Evolutionary conservation across 805 yeast genomes (phyloP).

Genomic region (Saccharomycopsis schoenii): DNA sequence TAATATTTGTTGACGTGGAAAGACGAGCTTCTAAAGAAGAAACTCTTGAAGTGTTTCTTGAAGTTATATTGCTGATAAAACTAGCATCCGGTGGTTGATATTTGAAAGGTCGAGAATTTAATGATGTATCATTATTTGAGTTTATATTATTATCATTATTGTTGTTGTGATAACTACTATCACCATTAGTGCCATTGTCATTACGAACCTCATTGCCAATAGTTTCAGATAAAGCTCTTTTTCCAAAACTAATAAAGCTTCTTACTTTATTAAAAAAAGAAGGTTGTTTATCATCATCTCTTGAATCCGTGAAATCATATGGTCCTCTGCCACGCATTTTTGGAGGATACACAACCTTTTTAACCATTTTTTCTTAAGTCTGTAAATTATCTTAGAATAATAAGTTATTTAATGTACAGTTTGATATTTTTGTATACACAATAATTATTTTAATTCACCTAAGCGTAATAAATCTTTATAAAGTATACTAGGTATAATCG

Average conservation of each 20-base stretch:
- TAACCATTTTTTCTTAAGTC: conserved; percentile 10
- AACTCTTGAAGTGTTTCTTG: conserved; percentile 3
- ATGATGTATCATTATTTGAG: background rate
- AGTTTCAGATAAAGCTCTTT: background rate
- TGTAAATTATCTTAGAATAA: background rate
- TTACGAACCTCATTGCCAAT: background rate
- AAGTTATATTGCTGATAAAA: conserved; percentile 12
- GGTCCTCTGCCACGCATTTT: background rate
- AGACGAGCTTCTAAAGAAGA: background rate
- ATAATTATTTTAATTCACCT: too few species aligned
- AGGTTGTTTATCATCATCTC: background rate
- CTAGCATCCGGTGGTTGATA: conserved; percentile 16
- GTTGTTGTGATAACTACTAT: background rate
- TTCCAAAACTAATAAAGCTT: background rate
- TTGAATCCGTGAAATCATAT: conserved; percentile 1
- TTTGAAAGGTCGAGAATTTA: conserved; percentile 7
- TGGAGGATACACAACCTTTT: conserved; percentile 15
- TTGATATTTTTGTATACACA: background rate
- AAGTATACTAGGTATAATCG: too few species aligned
- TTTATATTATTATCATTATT: background rate
- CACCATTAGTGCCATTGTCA: background rate
- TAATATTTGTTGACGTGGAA: background rate
- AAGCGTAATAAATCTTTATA: too few species aligned
- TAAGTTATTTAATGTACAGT: background rate
- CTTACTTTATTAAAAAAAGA: conserved; percentile 5